Base-by-base conservation (phyloP, 371 early-diverging fungal genomes). In the Nematocida minor region DNA sequence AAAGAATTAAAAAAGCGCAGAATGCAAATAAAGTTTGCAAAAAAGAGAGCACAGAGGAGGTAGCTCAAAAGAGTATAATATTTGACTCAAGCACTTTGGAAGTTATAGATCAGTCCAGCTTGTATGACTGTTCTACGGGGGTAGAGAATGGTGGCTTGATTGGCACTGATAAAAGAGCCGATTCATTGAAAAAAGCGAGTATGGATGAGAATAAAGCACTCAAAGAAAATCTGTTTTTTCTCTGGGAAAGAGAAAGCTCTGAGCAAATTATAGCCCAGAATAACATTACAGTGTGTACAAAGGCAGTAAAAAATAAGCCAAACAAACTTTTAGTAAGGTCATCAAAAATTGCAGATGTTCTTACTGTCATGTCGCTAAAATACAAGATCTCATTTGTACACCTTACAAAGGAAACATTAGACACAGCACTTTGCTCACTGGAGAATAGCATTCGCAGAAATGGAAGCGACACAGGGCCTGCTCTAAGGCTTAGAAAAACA, bases 201-300 rank as follows among this genome's bases (percentile, higher is more conserved):
- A 46, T 0, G n/a, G 31, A 66, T 18, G 27, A 27, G 27, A 20
- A 49, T 32, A 29, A 34, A 55, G 42, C 4, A 42, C 46, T 29
- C 55, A 55, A 27, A 9, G 40, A 25, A 27, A 1, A 34, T 48
- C 7, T 74, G 47, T 48, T 74, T 34, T 74, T 74, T 51, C 63
- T 74, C 4, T 74, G 77, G 77, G 49, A 64, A 32, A 49, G 77
- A 48, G 53, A 63, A 41, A 34, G 14, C 1, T 14, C 54, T 14
- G 77, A 74, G 49, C 27, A 31, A 53, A 55, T 38, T 47, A 55
- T 64, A 0, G 48, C 53, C 14, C 9, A 27, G 31, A 11, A 64
- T 4, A 74, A 74, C 44, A 40, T 34, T 4, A 14, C 40, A 18
- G 71, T 34, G 7, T 20, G 31, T 9, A 74, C 63, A 34, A 18